Evolutionary conservation across 2,329 filamentous ascomycete species (phyloP), one percentile per base, ranked within the genome.

Genomic region (Colletotrichum salicis): DNA sequence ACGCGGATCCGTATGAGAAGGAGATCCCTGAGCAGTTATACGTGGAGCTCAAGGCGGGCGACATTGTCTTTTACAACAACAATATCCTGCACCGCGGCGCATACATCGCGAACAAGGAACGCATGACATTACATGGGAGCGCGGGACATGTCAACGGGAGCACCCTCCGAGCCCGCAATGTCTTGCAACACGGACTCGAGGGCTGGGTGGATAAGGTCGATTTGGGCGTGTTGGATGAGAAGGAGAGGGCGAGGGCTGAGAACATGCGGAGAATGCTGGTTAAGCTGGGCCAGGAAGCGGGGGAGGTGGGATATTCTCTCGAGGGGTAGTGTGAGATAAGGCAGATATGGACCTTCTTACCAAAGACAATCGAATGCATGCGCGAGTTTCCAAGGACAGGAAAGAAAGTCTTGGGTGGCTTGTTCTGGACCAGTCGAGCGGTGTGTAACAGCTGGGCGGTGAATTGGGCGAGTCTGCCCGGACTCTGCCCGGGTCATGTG

Each of bases 51-150:
- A 83, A 88, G 73, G 87, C 94, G 0, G 94, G 94, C 0, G 94
- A 97, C 81, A 90, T 93, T 19, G 93, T 93, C 54, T 97, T 97
- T 77, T 97, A 97, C 79, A 91, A 97, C 80, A 97, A 95, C 78
- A 97, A 97, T 80, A 97, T 97, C 74, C 80, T 97, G 74, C 93
- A 94, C 77, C 84, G 92, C 4, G 93, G 92, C 1, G 89, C 89
- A 33, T 95, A 94, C 79, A 83, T 87, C 74, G 81, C 82, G 13
- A 76, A 51, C 1, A 87, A 84, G 75, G 91, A 94, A 82, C 83
- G 93, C 29, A 87, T 92, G 85, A 94, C 92, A 72, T 81, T 94
- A 77, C 92, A 94, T 80, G 92, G 92, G 7, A 92, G 89, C 67
- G 92, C 93, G 58, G 92, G 92, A 1, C 88, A 91, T 75, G 84